phyloP scores from a whole-genome alignment of 2,329 filamentous ascomycete species.

The Fusarium sp. region DNA sequence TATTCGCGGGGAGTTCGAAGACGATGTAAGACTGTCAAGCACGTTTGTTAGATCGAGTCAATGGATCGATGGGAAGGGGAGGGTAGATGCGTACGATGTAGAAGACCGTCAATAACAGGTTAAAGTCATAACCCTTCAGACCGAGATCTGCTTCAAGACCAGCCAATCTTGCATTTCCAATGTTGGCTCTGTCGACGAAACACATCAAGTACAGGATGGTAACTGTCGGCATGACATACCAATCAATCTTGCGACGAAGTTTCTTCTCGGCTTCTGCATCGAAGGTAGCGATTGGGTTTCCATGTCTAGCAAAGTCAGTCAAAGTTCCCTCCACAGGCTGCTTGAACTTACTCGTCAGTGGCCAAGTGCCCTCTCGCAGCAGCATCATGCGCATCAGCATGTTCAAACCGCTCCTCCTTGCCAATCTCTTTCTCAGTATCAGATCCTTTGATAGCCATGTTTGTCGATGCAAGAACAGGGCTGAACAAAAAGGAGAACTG shows the following conservation, averaged over 20 bases:
- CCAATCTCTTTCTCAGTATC: slow-evolving; percentile 10
- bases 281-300: slow-evolving; percentile 15
- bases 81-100: slow-evolving; percentile 3
- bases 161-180: slow-evolving; percentile 70
- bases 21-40: slow-evolving; percentile 62
- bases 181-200: slow-evolving; percentile 80
- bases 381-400: slow-evolving; percentile 10
- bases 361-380: slow-evolving; percentile 18
- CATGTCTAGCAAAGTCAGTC: slow-evolving; percentile 3
- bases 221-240: slow-evolving; percentile 26
- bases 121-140: slow-evolving; percentile 60
- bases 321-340: no score
- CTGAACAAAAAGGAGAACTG: not conserved
- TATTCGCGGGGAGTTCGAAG: slow-evolving; percentile 73
- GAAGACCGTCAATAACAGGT: slow-evolving; percentile 10
- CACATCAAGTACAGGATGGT: slow-evolving; percentile 58
- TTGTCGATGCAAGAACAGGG: not conserved
- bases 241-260: slow-evolving; percentile 17
- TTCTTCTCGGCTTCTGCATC: slow-evolving; percentile 10
- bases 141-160: slow-evolving; percentile 65
- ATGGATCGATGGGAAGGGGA: no score
- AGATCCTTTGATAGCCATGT: not conserved
- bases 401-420: not conserved
- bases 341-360: slow-evolving; percentile 14
- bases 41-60: not conserved